Base-by-base conservation (phyloP, 495 filamentous ascomycete species). In the Tuber borchii region DNA sequence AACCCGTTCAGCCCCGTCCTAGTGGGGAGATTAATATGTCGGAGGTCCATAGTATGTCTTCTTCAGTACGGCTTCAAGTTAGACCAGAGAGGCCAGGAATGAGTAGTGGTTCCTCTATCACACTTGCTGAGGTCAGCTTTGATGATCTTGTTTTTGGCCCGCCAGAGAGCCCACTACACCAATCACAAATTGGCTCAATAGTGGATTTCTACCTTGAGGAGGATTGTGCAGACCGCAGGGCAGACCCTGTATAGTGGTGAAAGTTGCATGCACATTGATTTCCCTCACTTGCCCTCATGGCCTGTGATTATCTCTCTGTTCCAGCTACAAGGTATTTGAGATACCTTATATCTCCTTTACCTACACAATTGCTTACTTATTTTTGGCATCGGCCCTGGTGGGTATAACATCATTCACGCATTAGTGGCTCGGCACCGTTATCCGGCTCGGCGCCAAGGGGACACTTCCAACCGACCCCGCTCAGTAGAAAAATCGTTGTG, bases 251-350 rank as follows among this genome's bases (percentile, higher is more conserved):
- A 20, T 12, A 70, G 16, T 74, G 73, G 73, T 74, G 73, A 26
- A 43, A 46, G 7, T 26, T 74, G 2, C 39, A 74, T 74, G 26
- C 9, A 70, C 26, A 68, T 46, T 17, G 39, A 37, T 74, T 45
- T n/a, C 61, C 73, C 14, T 37, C 22, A 8, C 42, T 74, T 37
- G 61, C 73, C 2, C 5, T 43, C 26, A 74, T 77, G 39, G 76
- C 76, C 17, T 2, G 65, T 22, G 74, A 73, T 31, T 73, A 73
- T 22, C 8, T 78, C 2, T 7, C 69, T 2, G 56, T 78, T 48
- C 40, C 73, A 0, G 69, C 69, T 14, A 44, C 43, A 44, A 0
- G 43, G 43, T 44, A 44, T 44, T 44, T 44, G 0, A 0, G 2
- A 10, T 44, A 44, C 43, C 2, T 2, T 44, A 44, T 44, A 44